Evolutionary conservation across 1,284 basidiomycete genomes (phyloP).

Genomic region (Ganoderma multipileum): DNA sequence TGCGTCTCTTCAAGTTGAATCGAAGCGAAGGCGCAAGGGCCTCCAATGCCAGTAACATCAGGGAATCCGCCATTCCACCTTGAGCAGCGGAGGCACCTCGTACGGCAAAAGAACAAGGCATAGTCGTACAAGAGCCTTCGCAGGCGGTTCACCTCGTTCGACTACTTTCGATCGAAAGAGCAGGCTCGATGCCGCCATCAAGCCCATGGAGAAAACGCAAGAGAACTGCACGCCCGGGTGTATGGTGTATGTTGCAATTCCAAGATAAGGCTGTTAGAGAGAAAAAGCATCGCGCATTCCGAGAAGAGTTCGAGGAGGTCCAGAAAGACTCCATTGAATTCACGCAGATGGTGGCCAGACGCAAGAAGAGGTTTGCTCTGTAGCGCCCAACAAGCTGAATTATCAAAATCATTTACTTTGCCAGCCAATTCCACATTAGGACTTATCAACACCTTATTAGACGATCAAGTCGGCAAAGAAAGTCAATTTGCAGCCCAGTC

Average conservation of each 20-base stretch:
- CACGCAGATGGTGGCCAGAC: not conserved
- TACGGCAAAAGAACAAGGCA: not conserved
- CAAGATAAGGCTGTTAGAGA: too few relatives aligned
- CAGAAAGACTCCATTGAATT: not conserved
- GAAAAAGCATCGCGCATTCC: not conserved
- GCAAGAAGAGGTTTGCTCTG: not conserved
- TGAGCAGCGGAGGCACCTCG: not conserved
- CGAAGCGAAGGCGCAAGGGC: not conserved
- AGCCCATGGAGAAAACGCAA: too few relatives aligned
- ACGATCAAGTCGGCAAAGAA: conserved; percentile 14
- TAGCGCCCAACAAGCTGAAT: not conserved
- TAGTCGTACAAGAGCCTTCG: not conserved
- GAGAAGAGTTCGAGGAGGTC: not conserved
- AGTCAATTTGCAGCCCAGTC: conserved; percentile 26
- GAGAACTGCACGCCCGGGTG: too few relatives aligned
- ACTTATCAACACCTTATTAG: not conserved
- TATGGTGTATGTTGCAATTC: not conserved
- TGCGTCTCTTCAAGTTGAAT: not conserved
- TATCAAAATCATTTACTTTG: not conserved
- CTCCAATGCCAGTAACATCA: not conserved
- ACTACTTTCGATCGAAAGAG: too few relatives aligned
- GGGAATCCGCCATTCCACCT: not conserved
- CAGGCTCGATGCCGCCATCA: too few relatives aligned
- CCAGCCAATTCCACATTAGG: not conserved
- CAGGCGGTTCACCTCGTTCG: too few relatives aligned